Conservation (phyloP, 2,329 filamentous ascomycete species). For the Elsinoe ampelina region DNA sequence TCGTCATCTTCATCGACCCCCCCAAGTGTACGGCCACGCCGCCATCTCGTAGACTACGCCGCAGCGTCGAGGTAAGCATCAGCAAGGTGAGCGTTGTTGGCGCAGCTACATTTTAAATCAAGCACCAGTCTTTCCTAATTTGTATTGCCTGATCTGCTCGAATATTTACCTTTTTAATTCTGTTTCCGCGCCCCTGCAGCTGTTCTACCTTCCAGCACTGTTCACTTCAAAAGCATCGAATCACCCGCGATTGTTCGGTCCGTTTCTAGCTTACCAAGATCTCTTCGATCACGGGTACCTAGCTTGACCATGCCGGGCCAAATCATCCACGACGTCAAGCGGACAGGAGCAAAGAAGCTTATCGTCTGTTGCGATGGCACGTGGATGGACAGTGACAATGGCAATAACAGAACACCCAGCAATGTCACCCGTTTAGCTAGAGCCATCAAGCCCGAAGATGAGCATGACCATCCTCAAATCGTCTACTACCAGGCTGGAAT, state of each 20-base stretch:
- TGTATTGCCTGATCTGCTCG: neutral
- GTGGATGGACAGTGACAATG: conserved; percentile 18
- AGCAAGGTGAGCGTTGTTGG: neutral
- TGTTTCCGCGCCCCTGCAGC: neutral
- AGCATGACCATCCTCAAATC: conserved; percentile 28
- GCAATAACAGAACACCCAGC: conserved; percentile 26
- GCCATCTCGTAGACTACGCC: neutral
- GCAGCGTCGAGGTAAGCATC: neutral
- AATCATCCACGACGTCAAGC: neutral
- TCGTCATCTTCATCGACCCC: neutral
- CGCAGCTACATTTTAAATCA: neutral
- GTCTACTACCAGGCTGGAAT: conserved; percentile 32
- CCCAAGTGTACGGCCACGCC: neutral
- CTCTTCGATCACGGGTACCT: neutral
- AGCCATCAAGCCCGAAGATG: conserved; percentile 27
- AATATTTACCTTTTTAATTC: neutral
- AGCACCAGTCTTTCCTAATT: neutral
- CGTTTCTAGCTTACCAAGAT: neutral
- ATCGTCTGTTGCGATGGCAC: conserved; percentile 14
- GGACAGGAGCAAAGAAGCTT: conserved; percentile 12
- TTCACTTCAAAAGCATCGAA: neutral
- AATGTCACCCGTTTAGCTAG: conserved; percentile 29
- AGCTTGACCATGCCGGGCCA: neutral
- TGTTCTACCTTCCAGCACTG: neutral
- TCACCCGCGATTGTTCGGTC: neutral